A percentile compares a stretch with the other conserved stretches of the same genome.
Evolutionary conservation across 2,329 filamentous ascomycete genomes (phyloP).

Genomic region (Sporothrix protearum): DNA sequence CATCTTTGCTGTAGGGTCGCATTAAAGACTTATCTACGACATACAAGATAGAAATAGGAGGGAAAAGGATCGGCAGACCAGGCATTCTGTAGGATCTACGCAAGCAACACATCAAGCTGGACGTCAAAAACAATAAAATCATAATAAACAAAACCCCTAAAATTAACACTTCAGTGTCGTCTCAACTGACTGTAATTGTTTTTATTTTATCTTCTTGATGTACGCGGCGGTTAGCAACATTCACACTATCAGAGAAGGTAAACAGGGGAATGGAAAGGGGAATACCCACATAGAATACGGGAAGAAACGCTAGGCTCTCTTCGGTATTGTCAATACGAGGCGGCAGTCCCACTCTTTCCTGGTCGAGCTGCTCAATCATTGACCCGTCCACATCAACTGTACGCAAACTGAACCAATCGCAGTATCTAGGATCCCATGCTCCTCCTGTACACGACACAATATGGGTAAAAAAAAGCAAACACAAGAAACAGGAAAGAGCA

Average conservation of each 20-base stretch:
- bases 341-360: not conserved
- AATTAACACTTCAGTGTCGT: too few species aligned
- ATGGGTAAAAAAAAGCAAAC: not conserved
- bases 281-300: constrained; percentile 1
- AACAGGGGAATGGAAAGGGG: not conserved
- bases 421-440: not conserved
- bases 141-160: too few species aligned
- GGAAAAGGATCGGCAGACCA: not conserved
- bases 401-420: not conserved
- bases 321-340: not conserved
- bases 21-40: too few species aligned
- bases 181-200: not conserved
- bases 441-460: not conserved
- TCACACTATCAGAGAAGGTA: not conserved
- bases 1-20: too few species aligned
- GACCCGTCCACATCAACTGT: not conserved
- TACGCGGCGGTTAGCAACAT: not conserved
- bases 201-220: not conserved
- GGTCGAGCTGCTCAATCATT: not conserved
- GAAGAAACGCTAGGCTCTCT: not conserved
- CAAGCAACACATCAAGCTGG: not conserved
- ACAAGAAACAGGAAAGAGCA: not conserved
- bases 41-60: not conserved
- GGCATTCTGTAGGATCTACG: constrained; percentile 13
- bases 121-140: not conserved